phyloP scores from a whole-genome alignment of 805 yeast genomes.

The Helenozyma rhizophorensis region DNA sequence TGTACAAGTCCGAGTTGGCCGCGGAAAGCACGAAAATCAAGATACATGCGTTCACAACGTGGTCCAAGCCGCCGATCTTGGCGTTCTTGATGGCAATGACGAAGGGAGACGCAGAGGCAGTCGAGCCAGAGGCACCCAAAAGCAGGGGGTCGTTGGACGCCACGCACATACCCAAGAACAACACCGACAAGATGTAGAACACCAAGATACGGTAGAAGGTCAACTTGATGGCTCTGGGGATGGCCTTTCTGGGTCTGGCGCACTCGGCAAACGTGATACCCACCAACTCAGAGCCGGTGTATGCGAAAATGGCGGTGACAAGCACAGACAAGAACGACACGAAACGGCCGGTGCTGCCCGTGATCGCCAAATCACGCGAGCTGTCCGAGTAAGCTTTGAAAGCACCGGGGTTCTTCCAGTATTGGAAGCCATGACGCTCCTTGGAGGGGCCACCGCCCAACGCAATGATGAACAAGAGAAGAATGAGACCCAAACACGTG shows the following conservation, averaged over 20 bases:
- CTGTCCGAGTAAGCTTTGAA: conserved; percentile 45
- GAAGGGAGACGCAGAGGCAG: conserved; percentile 18
- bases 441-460: conserved; percentile 77
- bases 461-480: conserved; percentile 59
- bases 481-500: conserved; percentile 62
- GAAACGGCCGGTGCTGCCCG: conserved; percentile 50
- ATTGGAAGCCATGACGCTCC: conserved; percentile 70
- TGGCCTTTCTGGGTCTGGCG: conserved; percentile 56
- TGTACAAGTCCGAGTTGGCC: conserved; percentile 20
- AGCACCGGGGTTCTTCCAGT: conserved; percentile 69
- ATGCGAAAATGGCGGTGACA: conserved; percentile 66
- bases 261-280: conserved; percentile 76
- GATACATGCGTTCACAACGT: conserved; percentile 18
- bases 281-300: conserved; percentile 64
- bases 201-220: conserved; percentile 62
- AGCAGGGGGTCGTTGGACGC: conserved; percentile 17
- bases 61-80: conserved; percentile 18
- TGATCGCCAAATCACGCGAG: conserved; percentile 29
- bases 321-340: conserved; percentile 59
- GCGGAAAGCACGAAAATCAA: conserved; percentile 19
- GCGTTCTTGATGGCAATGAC: conserved; percentile 21
- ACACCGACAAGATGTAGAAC: conserved; percentile 58
- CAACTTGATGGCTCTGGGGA: conserved; percentile 68
- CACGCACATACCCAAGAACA: conserved; percentile 63
- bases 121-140: conserved; percentile 13